Evolutionary conservation across 2,329 filamentous ascomycete genomes (phyloP).

Genomic region (Cercospora zeae-maydis): DNA sequence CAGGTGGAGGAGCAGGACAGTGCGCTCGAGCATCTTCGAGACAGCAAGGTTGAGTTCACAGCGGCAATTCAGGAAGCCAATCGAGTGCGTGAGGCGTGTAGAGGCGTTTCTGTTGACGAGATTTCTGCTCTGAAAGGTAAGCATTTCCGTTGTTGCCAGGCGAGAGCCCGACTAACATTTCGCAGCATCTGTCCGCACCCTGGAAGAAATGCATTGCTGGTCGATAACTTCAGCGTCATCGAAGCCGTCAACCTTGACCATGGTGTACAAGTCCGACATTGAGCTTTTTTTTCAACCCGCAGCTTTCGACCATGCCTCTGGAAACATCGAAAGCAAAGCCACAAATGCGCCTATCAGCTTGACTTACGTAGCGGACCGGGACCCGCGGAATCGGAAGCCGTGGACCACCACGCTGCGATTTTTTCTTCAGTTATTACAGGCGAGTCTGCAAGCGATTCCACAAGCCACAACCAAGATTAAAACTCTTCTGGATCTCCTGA

Average conservation of each 20-base stretch:
- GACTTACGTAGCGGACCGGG: conserved; percentile 61
- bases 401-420: conserved; percentile 67
- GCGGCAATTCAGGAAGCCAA: conserved; percentile 79
- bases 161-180: conserved; percentile 28
- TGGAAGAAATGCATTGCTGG: conserved; percentile 70
- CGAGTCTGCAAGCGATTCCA: conserved; percentile 60
- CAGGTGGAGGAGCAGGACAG: conserved; percentile 66
- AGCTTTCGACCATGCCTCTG: conserved; percentile 48
- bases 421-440: conserved; percentile 68
- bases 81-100: conserved; percentile 77
- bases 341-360: conserved; percentile 61
- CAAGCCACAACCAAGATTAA: conserved; percentile 57
- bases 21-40: conserved; percentile 58
- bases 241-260: conserved; percentile 60
- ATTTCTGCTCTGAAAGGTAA: conserved; percentile 74
- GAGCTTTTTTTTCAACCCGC: conserved; percentile 68
- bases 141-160: conserved; percentile 21
- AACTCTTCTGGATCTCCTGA: conserved; percentile 58
- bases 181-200: conserved; percentile 61
- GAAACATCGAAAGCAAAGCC: conserved; percentile 22
- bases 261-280: conserved; percentile 69
- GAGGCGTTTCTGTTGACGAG: conserved; percentile 82
- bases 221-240: conserved; percentile 60
- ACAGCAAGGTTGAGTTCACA: conserved; percentile 65
- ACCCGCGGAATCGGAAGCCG: conserved; percentile 49